Evolutionary conservation across 345 rosid species (phyloP), one percentile per base, ranked within the genome.

Genomic region (Lepidium sativum): DNA sequence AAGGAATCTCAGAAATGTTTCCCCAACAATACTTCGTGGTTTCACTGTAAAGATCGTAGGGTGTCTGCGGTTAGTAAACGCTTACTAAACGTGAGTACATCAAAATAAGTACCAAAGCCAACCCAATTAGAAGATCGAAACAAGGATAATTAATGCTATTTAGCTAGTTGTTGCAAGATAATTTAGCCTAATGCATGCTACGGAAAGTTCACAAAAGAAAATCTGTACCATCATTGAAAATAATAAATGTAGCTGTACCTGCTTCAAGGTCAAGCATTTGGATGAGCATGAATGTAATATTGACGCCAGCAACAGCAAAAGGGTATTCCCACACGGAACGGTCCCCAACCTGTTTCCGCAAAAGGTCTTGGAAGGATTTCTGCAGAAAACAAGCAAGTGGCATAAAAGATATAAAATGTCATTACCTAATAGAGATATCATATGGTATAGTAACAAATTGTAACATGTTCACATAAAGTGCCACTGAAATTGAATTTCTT

Each of bases 231-330:
- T 43, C 44, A 34, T 44, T 14, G 49, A 51, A 35, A 32, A 7
- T 21, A 23, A 33, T 32, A 16, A 15, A 35, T 42, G 39, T 67
- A 66, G n/a, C 0, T 37, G 38, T 45, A 90, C 99, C 95, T 88
- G 96, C 96, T 86, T 94, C 99, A 53, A 94, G 95, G 80, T 91
- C 99, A 52, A 94, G 99, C 97, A 94, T 91, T 78, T 94, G 99
- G 70, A 88, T 85, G 41, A 94, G 96, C 99, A 94, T 94, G 80
- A 94, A 94, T 18, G 99, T 91, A 45, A 94, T 88, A 80, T 94
- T 94, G 66, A 94, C 95, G 58, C 99, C 97, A 81, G 99, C 99
- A 42, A 94, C 97, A 70, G 99, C 97, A 78, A 94, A 94, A 21
- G 99, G 99, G 83, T 94, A 94, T 74, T 94, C 99, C 99, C 99